These are phyloP conservation scores for Lobulomyces angularis DNA, from an alignment of 192 early-diverging fungal genomes.

Conservation along the genomic window DNA sequence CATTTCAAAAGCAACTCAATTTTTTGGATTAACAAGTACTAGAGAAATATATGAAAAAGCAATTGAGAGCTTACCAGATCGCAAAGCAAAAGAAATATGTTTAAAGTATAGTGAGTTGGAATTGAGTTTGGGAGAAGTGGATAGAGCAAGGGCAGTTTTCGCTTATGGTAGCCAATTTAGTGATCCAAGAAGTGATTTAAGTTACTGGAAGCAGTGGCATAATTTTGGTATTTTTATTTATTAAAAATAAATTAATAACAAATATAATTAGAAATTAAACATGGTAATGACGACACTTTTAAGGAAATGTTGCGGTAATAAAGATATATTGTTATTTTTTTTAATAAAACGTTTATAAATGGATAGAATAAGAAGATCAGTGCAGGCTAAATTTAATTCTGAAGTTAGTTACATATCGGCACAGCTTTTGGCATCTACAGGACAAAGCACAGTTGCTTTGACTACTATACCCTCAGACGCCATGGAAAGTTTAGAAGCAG, in stretches of 20 bases:
- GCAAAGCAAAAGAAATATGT: constrained; percentile 60
- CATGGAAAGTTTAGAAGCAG: constrained; percentile 20
- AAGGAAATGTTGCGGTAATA: constrained; percentile 85
- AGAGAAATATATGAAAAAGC: constrained; percentile 91
- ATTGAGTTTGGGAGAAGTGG: constrained; percentile 82
- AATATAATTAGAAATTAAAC: constrained; percentile 92
- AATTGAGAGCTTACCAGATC: constrained; percentile 72
- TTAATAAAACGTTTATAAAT: too few relatives aligned
- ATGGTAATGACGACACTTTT: constrained; percentile 96
- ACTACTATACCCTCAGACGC: constrained; percentile 10
- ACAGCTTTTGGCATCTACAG: constrained; percentile 35
- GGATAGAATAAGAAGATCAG: constrained; percentile 66
- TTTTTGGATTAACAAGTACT: constrained; percentile 74
- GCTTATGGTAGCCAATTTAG: constrained; percentile 76
- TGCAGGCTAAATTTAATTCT: constrained; percentile 71
- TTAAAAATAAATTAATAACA: too few relatives aligned
- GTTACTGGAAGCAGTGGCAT: constrained; percentile 85
- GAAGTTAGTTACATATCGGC: constrained; percentile 56
- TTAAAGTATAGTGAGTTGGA: constrained; percentile 79
- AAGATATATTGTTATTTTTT: too few relatives aligned
- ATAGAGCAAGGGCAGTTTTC: constrained; percentile 81
- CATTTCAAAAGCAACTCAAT: constrained; percentile 72
- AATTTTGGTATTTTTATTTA: too few relatives aligned
- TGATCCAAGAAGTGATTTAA: constrained; percentile 64
- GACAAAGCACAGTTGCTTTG: constrained; percentile 2